Conservation (phyloP, 768 basidiomycete species). For the Suillus lakei region DNA sequence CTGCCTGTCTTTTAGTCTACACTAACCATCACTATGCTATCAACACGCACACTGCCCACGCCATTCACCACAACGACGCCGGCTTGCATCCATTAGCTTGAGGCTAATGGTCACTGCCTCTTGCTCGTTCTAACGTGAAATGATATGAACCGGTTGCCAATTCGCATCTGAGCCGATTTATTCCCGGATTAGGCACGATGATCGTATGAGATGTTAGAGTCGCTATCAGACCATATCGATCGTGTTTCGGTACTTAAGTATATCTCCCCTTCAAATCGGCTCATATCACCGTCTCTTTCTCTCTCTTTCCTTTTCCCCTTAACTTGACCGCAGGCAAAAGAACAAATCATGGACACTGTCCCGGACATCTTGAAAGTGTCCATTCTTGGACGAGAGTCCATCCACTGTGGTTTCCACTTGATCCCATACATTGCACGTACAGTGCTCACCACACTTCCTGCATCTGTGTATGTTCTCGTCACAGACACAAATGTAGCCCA, state of each 20-base stretch:
- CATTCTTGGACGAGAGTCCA: slow-evolving; percentile 83
- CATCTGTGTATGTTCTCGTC: slow-evolving; percentile 88
- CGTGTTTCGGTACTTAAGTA: neutral
- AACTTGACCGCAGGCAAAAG: neutral
- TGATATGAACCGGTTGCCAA: neutral
- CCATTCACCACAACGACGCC: neutral
- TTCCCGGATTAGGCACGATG: neutral
- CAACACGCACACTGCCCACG: neutral
- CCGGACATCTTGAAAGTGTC: slow-evolving; percentile 77
- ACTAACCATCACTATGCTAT: neutral
- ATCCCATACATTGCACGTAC: slow-evolving; percentile 83
- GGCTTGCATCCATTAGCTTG: neutral
- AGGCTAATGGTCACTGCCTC: neutral
- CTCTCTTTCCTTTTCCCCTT: neutral
- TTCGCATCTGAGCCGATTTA: slow-evolving; percentile 5
- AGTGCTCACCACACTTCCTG: slow-evolving; percentile 68
- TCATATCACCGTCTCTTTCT: neutral
- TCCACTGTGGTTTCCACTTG: slow-evolving; percentile 95
- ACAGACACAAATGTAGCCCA: slow-evolving; percentile 91
- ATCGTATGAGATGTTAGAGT: neutral
- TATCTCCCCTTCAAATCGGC: neutral
- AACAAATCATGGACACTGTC: slow-evolving; percentile 23
- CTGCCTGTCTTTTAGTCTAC: neutral
- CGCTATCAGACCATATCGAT: neutral
- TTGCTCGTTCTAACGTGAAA: slow-evolving; percentile 1